Conservation (phyloP, 176 grass and related monocot species). For the Saccharum officinarum region DNA sequence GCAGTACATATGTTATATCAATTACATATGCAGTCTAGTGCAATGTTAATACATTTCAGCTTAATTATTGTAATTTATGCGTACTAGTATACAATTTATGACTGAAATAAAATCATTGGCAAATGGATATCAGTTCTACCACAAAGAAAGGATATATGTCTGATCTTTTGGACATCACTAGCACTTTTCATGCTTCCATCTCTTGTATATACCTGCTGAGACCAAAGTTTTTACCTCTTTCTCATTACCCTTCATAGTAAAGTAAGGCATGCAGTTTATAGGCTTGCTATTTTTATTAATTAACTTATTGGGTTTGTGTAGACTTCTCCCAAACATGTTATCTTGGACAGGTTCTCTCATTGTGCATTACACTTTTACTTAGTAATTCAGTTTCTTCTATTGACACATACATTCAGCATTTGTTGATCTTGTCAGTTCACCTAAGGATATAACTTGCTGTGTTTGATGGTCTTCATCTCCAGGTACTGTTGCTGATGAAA, state of each 20-base stretch:
- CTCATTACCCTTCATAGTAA: background rate
- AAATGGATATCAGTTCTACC: background rate
- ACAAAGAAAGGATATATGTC: background rate
- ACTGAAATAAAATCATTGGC: background rate
- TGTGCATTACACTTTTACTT: constrained; percentile 19
- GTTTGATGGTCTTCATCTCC: constrained; percentile 34
- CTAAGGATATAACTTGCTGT: background rate
- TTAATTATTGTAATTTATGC: background rate
- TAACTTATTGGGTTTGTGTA: background rate
- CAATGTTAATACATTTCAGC: background rate
- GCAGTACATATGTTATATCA: background rate
- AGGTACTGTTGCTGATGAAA: constrained; percentile 84
- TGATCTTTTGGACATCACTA: background rate
- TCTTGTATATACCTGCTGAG: background rate
- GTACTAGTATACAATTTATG: background rate
- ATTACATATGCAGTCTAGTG: background rate
- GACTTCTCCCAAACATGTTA: background rate
- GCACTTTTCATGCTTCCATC: background rate
- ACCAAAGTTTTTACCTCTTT: background rate
- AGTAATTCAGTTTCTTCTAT: constrained; percentile 38
- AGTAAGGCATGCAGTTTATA: background rate
- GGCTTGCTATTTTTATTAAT: background rate
- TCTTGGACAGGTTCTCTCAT: background rate
- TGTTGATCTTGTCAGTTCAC: background rate
- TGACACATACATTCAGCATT: constrained; percentile 28